Conservation (phyloP, 305 asterid genomes). For the Rubia tinctorum region DNA sequence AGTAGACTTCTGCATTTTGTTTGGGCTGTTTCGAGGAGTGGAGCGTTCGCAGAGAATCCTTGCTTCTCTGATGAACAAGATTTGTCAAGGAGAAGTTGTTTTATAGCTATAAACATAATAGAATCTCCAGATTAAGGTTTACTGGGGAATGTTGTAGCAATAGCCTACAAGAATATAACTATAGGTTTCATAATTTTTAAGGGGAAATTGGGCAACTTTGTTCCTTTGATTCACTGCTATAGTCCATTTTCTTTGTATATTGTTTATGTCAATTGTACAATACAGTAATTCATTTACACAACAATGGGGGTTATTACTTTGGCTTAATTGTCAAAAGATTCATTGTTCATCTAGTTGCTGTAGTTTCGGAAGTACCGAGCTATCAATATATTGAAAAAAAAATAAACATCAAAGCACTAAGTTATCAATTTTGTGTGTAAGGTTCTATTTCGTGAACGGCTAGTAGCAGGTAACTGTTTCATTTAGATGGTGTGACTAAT, state of each 20-base stretch:
- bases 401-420: background rate
- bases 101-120: conserved; percentile 29
- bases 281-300: background rate
- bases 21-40: conserved; percentile 6
- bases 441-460: too few relatives aligned
- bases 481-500: too few relatives aligned
- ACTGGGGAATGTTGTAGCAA: conserved; percentile 14
- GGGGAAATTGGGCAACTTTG: background rate
- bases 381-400: background rate
- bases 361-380: background rate
- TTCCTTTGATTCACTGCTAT: background rate
- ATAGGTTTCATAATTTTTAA: background rate
- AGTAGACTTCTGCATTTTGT: background rate
- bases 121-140: conserved; percentile 20
- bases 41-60: conserved; percentile 10
- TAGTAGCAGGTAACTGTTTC: too few relatives aligned
- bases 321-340: background rate
- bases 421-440: background rate
- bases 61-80: conserved; percentile 16
- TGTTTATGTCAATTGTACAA: background rate
- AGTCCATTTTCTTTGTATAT: background rate
- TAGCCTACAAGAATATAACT: conserved; percentile 5
- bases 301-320: background rate
- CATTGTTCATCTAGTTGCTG: background rate
- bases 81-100: conserved; percentile 15